Conservation (phyloP, 2,329 filamentous ascomycete genomes). For the Leptographium radiaticola region DNA sequence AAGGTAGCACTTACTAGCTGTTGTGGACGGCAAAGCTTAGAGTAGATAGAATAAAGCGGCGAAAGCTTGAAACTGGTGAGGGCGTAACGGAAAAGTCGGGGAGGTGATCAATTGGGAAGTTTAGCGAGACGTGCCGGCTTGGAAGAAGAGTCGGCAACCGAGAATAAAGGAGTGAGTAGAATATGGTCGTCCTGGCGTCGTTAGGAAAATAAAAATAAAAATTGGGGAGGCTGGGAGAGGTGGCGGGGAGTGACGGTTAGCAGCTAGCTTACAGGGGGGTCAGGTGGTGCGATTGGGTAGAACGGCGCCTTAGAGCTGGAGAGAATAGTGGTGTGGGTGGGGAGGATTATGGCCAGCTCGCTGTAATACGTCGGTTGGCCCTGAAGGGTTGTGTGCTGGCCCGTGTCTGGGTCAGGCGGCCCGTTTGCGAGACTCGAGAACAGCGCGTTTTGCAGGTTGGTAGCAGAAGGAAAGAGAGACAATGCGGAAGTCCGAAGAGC, state of each 20-base stretch:
- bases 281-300: constrained; percentile 2
- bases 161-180: constrained; percentile 2
- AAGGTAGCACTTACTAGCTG: neutral
- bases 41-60: neutral
- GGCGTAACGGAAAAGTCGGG: neutral
- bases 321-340: constrained; percentile 5
- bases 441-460: neutral
- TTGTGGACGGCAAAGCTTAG: neutral
- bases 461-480: neutral
- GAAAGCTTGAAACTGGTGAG: neutral
- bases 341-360: constrained; percentile 7
- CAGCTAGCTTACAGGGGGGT: constrained; percentile 9
- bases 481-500: neutral
- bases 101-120: neutral
- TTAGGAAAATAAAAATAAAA: constrained; percentile 5
- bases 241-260: constrained; percentile 8
- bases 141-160: neutral
- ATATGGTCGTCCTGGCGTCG: constrained; percentile 8
- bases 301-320: neutral
- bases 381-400: neutral
- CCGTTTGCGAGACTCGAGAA: neutral
- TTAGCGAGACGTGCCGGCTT: neutral
- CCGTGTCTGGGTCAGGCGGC: neutral
- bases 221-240: constrained; percentile 13
- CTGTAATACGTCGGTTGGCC: constrained; percentile 6